Evolutionary conservation across 108 stramenopile species (phyloP), one percentile per base, ranked within the genome.

Genomic region (Nannochloropsis gaditana): DNA sequence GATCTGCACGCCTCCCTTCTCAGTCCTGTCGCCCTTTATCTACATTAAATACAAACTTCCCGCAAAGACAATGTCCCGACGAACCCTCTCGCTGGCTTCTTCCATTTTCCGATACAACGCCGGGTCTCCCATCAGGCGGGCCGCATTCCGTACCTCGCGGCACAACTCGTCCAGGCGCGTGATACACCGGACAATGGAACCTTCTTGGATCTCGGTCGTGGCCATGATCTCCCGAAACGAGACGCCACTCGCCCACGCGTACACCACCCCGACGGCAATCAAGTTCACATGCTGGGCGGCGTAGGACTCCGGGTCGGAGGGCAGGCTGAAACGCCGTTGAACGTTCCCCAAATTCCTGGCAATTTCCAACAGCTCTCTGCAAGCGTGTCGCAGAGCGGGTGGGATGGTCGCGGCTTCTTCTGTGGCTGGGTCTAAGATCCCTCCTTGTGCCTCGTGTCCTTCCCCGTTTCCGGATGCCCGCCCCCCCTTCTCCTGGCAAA

Each of bases 191-290:
- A 99, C 98, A 86, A 99, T 97, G 10, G 93, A 93, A 17, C 99
- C 99, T 86, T 99, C 99, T 87, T 97, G 96, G 0, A 96, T 95
- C 45, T 89, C 88, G 43, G 97, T 99, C 50, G 98, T 87, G 82
- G 94, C 92, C 83, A 86, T 95, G 86, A 87, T 84, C 43, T 88
- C 84, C 50, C 15, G 43, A 85, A 99, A 99, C 1, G 95, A 93
- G 43, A 97, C 95, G 1, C 97, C 97, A 44, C 95, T 89, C 5
- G 98, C 98, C 98, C 98, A 99, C 88, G 97, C 96, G 85, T 98
- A 97, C 9, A 97, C 96, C 31, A 95, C 96, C 84, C 95, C 94
- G 31, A 95, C 94, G 19, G n/a, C 15, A 2, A n/a, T n/a, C 59
- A 73, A 8, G 6, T 73, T 73, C 6, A 73, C 59, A 73, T 73